phyloP scores from a whole-genome alignment of 2,329 filamentous ascomycete genomes.

The Trichoderma gracile region DNA sequence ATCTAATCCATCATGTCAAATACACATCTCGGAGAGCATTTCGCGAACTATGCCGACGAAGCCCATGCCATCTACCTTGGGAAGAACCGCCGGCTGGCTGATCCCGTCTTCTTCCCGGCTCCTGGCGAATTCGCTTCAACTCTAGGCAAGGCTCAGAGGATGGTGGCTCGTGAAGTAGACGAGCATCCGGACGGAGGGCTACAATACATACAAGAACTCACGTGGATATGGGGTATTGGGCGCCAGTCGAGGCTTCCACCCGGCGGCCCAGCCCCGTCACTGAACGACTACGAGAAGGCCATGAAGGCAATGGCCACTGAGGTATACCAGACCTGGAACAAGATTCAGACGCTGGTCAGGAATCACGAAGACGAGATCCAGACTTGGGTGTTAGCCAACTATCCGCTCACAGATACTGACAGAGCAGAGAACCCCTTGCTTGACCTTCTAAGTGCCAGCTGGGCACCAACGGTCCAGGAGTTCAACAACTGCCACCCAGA shows the following conservation, averaged over 20 bases:
- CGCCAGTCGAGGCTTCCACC: background rate
- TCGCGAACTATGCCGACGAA: background rate
- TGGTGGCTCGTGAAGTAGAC: background rate
- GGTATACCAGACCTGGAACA: background rate
- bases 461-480: background rate
- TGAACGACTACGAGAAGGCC: background rate
- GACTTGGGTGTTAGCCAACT: background rate
- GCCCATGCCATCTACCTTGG: background rate
- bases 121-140: background rate
- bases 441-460: background rate
- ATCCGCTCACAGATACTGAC: background rate
- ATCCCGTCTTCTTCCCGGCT: background rate
- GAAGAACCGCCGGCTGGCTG: background rate
- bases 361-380: background rate
- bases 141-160: background rate
- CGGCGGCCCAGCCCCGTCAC: background rate
- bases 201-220: background rate
- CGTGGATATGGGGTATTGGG: background rate
- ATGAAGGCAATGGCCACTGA: conserved; percentile 3
- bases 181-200: background rate
- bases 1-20: background rate
- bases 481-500: conserved; percentile 5
- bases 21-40: too few species aligned
- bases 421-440: background rate
- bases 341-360: background rate